A percentile compares a stretch with the other conserved stretches of the same genome.
Evolutionary conservation across 2,329 filamentous ascomycete species (phyloP).

Genomic region (Akanthomyces dipterigenus): DNA sequence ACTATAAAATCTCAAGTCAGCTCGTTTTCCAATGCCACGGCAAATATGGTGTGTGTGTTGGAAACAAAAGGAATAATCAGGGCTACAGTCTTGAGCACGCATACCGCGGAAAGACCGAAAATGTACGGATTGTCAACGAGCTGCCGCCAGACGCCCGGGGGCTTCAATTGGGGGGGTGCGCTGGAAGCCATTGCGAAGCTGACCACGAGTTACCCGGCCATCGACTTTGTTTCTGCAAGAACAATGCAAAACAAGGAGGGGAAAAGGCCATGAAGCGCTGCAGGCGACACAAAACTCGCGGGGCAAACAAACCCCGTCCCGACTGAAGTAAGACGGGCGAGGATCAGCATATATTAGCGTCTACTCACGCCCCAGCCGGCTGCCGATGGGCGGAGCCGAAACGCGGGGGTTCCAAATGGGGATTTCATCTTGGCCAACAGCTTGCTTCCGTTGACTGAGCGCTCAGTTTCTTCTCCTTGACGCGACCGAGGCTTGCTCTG

Average conservation of each 20-base stretch:
- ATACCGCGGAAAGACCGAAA: constrained; percentile 36
- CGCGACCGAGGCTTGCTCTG: neutral
- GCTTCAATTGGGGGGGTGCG: neutral
- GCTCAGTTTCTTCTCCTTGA: no score
- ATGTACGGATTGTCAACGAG: constrained; percentile 35
- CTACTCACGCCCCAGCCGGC: neutral
- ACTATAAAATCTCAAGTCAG: constrained; percentile 13
- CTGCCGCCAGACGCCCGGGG: constrained; percentile 18
- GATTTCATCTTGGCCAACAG: neutral
- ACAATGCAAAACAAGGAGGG: neutral
- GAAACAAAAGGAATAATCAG: neutral
- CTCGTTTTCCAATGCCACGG: neutral
- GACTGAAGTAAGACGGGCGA: neutral
- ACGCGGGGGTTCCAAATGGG: neutral
- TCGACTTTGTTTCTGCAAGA: neutral
- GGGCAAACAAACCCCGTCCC: neutral
- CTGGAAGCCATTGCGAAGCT: neutral
- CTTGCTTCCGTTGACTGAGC: neutral
- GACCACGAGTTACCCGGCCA: no score
- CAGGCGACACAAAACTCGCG: neutral
- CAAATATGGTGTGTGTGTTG: no score
- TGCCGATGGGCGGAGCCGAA: neutral
- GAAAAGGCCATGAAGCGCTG: neutral
- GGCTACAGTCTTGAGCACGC: constrained; percentile 3
- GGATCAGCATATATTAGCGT: neutral